Evolutionary conservation across 805 yeast genomes (phyloP), one percentile per base, ranked within the genome.

Genomic region (Candida berthetii): DNA sequence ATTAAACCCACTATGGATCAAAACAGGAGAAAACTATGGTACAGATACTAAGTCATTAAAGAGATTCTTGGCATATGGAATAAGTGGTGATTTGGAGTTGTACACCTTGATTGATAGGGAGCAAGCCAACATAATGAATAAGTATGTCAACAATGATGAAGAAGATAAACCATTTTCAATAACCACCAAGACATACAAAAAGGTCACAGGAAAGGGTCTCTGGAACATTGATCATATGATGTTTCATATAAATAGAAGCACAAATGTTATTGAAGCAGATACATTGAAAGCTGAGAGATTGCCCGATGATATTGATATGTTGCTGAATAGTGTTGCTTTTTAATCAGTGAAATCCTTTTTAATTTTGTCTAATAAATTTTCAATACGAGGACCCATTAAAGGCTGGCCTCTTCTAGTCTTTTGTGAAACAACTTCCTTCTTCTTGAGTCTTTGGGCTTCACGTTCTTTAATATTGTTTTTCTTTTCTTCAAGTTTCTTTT

Each of bases 351-450:
- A 54, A 47, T 77, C 81, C 24, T 62, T 62, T 54, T 76, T 80
- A 46, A 90, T 85, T 60, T 88, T 86, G 41, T 84, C 93, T 38
- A 90, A 68, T 35, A 90, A 66, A 50, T 79, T 76, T 42, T 78
- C 82, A 43, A 90, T 86, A 61, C 95, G 76, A 14, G 96, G 95
- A 0, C 88, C 96, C 91, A 90, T 86, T 36, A 77, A 62, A 2
- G 97, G 97, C 60, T 90, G 98, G 0, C 98, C 98, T 3, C 66
- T 57, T 52, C 70, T 69, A 1, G 96, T 90, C 46, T 68, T 80
- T 43, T 72, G 68, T 8, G 69, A 64, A 39, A 81, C 50, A 18
- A 53, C 58, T 44, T 73, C 69, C 24, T 72, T 66, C 49, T 72
- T 74, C 28, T 52, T 65, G 56, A 66, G 74, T 54, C 66, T 64